phyloP scores from a whole-genome alignment of 495 filamentous ascomycete genomes.

The Margaritispora aquatica region DNA sequence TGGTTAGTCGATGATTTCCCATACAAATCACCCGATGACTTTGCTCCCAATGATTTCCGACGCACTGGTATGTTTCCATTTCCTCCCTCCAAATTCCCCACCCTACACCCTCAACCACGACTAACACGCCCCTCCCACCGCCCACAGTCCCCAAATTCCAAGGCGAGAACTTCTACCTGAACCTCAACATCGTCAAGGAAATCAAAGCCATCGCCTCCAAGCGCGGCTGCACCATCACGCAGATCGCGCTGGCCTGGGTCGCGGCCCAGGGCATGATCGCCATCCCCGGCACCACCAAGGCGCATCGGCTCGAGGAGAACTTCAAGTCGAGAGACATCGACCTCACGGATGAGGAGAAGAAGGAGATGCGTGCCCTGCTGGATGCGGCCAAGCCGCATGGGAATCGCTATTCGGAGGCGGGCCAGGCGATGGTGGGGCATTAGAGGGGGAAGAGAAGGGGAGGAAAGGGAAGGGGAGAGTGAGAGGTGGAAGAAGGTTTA shows the following conservation, averaged over 20 bases:
- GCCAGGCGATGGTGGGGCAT: slow-evolving; percentile 37
- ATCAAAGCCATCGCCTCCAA: slow-evolving; percentile 40
- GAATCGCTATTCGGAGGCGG: slow-evolving; percentile 27
- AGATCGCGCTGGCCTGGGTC: slow-evolving; percentile 71
- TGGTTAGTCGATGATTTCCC: slow-evolving; percentile 29
- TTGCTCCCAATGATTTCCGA: slow-evolving; percentile 4
- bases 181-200: slow-evolving; percentile 56
- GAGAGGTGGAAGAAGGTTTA: too few species aligned
- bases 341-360: slow-evolving; percentile 30
- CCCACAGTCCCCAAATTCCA: slow-evolving; percentile 42
- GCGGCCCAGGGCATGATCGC: slow-evolving; percentile 53
- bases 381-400: slow-evolving; percentile 36
- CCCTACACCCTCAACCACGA: not conserved
- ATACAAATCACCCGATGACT: slow-evolving; percentile 9
- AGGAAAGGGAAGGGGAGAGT: too few species aligned
- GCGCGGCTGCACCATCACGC: slow-evolving; percentile 55
- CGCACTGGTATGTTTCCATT: slow-evolving; percentile 16
- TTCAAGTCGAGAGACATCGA: slow-evolving; percentile 33
- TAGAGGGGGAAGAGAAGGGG: too few species aligned
- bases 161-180: slow-evolving; percentile 61
- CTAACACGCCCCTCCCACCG: not conserved
- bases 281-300: slow-evolving; percentile 63
- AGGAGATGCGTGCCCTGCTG: slow-evolving; percentile 33
- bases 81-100: not conserved
- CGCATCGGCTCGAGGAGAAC: slow-evolving; percentile 43